These are phyloP conservation scores for Asterella californica DNA, from an alignment of 225 moss, liverwort and hornwort species.

Conservation along the genomic window DNA sequence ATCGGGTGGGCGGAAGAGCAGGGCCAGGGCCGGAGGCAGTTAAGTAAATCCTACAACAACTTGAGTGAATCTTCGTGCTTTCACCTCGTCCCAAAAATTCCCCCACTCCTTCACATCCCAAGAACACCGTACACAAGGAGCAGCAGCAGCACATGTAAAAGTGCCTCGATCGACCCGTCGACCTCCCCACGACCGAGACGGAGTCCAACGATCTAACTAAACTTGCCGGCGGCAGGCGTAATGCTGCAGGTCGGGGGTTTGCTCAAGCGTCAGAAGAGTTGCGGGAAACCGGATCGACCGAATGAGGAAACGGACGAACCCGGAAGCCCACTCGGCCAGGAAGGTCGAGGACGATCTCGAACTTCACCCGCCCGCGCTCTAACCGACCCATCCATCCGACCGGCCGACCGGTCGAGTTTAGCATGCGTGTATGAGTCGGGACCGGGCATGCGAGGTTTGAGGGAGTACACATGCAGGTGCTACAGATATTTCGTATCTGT, in stretches of 20 bases:
- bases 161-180: neutral
- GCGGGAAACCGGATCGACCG: neutral
- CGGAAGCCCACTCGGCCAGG: too few relatives aligned
- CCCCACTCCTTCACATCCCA: neutral
- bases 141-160: neutral
- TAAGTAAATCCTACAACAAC: neutral
- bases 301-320: too few relatives aligned
- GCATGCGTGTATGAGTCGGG: too few relatives aligned
- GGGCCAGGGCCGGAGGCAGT: neutral
- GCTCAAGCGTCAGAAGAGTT: neutral
- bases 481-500: too few relatives aligned
- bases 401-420: too few relatives aligned
- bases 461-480: too few relatives aligned
- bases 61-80: neutral
- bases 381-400: too few relatives aligned
- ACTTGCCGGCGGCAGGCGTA: neutral
- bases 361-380: too few relatives aligned
- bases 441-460: too few relatives aligned
- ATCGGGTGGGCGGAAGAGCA: too few relatives aligned
- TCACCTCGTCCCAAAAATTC: constrained; percentile 6
- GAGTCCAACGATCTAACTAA: neutral
- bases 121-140: neutral
- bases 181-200: neutral
- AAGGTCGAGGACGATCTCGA: too few relatives aligned
- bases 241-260: neutral